Conservation (phyloP, 805 yeast genomes). For the Maudiozyma saulgeensis region DNA sequence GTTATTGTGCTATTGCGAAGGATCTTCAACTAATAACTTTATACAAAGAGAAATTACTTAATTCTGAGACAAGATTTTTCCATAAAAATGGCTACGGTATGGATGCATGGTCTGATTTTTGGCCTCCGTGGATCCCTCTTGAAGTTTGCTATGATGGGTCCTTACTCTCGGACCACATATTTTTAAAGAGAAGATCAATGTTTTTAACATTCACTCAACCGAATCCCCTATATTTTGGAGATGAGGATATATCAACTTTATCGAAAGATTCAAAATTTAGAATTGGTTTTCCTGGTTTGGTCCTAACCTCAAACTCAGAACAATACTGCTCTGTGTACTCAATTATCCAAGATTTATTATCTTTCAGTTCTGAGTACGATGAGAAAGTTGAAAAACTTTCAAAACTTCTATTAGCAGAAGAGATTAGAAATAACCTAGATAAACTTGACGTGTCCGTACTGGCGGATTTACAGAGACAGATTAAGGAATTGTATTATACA, state of each 20-base stretch:
- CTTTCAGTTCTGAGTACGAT: conserved; percentile 29
- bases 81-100: conserved; percentile 25
- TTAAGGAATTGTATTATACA: conserved; percentile 33
- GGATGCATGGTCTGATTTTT: conserved; percentile 25
- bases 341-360: conserved; percentile 37
- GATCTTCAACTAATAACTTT: conserved; percentile 50
- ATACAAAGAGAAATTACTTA: conserved; percentile 30
- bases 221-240: conserved; percentile 39
- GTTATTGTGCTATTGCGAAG: conserved; percentile 46
- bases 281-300: conserved; percentile 37
- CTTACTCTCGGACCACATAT: conserved; percentile 34
- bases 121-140: conserved; percentile 64
- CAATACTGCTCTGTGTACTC: conserved; percentile 48
- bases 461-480: conserved; percentile 40
- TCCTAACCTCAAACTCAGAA: conserved; percentile 44
- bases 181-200: conserved; percentile 45
- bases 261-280: conserved; percentile 26
- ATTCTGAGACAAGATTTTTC: conserved; percentile 21
- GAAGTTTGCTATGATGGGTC: conserved; percentile 50
- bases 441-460: conserved; percentile 34
- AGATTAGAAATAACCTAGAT: conserved; percentile 32
- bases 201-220: conserved; percentile 43
- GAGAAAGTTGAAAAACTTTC: conserved; percentile 39
- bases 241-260: conserved; percentile 15
- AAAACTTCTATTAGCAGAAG: conserved; percentile 46